A percentile compares a stretch with the other conserved stretches of the same genome.
phyloP scores from a whole-genome alignment of 345 rosid genomes.

The Tarenaya hassleriana region DNA sequence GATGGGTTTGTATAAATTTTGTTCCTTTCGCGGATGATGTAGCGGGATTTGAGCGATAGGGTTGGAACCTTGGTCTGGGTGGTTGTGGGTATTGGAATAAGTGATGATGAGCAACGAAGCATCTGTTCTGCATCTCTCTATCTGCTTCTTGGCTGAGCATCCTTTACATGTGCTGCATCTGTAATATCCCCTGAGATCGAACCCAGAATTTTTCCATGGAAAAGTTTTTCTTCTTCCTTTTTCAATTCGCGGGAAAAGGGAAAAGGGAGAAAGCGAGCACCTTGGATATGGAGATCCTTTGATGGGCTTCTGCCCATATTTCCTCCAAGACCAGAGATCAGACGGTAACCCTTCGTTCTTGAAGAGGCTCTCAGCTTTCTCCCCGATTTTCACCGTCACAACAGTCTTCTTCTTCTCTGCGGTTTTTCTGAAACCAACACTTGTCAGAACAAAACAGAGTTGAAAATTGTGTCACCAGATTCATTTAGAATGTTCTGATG shows the following conservation, averaged over 20 bases:
- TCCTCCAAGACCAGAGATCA: conserved; percentile 73
- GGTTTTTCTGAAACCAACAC: conserved; percentile 35
- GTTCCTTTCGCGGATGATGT: too few relatives aligned
- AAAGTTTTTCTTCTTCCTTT: neutral
- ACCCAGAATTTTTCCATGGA: neutral
- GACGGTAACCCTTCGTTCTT: conserved; percentile 62
- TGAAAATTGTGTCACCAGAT: neutral
- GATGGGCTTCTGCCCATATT: conserved; percentile 63
- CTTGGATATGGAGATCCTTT: conserved; percentile 68
- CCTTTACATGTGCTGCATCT: conserved; percentile 75
- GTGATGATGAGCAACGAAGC: conserved; percentile 58
- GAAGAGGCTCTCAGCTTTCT: conserved; percentile 36
- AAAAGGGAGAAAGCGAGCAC: conserved; percentile 15
- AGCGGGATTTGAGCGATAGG: conserved; percentile 23
- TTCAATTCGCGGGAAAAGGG: neutral
- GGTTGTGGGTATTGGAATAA: conserved; percentile 59
- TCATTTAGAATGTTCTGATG: neutral
- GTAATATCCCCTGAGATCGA: conserved; percentile 50
- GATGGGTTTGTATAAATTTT: conserved; percentile 5
- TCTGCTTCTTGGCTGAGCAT: conserved; percentile 67
- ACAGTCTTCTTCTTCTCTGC: conserved; percentile 56
- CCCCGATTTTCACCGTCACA: conserved; percentile 45
- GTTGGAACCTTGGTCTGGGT: conserved; percentile 40
- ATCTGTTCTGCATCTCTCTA: conserved; percentile 64
- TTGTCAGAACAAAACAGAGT: neutral